Conservation (phyloP, 148 eudicot species). For the Chenopodium album region DNA sequence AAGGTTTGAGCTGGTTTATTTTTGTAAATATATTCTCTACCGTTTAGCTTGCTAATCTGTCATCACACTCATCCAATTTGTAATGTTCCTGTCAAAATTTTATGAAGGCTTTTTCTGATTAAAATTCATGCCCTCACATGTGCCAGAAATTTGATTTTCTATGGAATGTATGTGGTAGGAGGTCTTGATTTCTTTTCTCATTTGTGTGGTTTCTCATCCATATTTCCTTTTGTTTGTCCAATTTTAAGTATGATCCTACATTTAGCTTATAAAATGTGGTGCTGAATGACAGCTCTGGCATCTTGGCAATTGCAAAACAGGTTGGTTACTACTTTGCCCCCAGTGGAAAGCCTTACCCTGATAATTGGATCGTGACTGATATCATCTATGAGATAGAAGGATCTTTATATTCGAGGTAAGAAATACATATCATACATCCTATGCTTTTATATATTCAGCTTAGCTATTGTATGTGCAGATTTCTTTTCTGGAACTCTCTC, state of each 20-base stretch:
- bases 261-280: slow-evolving; percentile 30
- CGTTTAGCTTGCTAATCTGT: too few species aligned
- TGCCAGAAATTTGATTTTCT: background rate
- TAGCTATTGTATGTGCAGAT: background rate
- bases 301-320: slow-evolving; percentile 65
- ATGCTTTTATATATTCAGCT: slow-evolving; percentile 12
- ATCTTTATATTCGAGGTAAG: slow-evolving; percentile 80
- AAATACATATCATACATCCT: slow-evolving; percentile 4
- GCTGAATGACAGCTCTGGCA: slow-evolving; percentile 42
- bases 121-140: too few species aligned
- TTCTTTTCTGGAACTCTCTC: slow-evolving; percentile 3
- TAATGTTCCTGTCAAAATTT: too few species aligned
- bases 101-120: too few species aligned
- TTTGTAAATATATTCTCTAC: too few species aligned
- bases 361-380: slow-evolving; percentile 98
- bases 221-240: background rate
- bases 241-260: slow-evolving; percentile 13
- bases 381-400: slow-evolving; percentile 91
- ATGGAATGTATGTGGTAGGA: background rate
- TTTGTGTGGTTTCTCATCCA: background rate
- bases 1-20: background rate
- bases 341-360: slow-evolving; percentile 99
- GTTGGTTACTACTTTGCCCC: slow-evolving; percentile 99
- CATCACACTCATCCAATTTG: too few species aligned
- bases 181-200: background rate